Conservation (phyloP, 2,329 filamentous ascomycete genomes). For the Salinomyces thailandicus region DNA sequence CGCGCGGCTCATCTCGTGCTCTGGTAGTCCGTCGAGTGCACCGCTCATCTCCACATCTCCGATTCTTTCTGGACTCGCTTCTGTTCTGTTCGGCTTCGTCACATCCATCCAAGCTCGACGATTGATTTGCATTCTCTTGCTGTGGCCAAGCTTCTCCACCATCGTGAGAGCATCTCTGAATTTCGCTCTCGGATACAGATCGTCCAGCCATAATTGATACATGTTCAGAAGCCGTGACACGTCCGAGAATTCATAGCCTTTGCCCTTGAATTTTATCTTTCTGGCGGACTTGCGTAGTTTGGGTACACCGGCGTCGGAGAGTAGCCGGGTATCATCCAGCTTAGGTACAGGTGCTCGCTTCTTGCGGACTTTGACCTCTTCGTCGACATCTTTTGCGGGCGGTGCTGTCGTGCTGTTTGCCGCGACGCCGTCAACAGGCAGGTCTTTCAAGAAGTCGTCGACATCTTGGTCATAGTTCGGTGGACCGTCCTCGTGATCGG, state of each 20-base stretch:
- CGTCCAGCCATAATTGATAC: conserved; percentile 95
- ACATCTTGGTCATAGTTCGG: conserved; percentile 62
- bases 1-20: background rate
- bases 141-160: conserved; percentile 88
- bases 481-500: conserved; percentile 42
- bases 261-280: conserved; percentile 73
- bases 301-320: conserved; percentile 74
- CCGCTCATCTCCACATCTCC: conserved; percentile 10
- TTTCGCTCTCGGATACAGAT: conserved; percentile 86
- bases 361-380: conserved; percentile 74
- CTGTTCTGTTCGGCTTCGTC: conserved; percentile 41
- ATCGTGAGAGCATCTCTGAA: conserved; percentile 83
- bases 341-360: conserved; percentile 70
- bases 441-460: conserved; percentile 39
- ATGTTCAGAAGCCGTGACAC: conserved; percentile 70
- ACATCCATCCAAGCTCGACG: conserved; percentile 79
- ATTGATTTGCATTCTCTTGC: conserved; percentile 62
- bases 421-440: conserved; percentile 31
- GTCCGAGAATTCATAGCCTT: conserved; percentile 92
- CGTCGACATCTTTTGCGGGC: conserved; percentile 57
- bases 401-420: conserved; percentile 40
- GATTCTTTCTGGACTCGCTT: conserved; percentile 10
- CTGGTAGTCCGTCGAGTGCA: background rate
- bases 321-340: conserved; percentile 77
- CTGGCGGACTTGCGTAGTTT: conserved; percentile 63